phyloP scores from a whole-genome alignment of 2,329 filamentous ascomycete species.

The Sporothrix pseudoabietina region DNA sequence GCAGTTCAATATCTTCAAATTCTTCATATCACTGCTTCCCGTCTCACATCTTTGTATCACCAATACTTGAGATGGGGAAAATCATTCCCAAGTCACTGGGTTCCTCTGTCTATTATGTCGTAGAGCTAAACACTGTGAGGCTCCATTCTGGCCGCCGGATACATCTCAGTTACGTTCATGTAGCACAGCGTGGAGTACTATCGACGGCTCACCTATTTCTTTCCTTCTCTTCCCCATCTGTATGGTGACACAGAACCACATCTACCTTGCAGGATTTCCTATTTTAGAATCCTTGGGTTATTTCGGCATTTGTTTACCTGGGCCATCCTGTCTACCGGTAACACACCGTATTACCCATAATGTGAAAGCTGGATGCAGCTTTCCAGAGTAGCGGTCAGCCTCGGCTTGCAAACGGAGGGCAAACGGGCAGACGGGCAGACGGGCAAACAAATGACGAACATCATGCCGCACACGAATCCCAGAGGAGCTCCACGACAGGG shows the following conservation, averaged over 20 bases:
- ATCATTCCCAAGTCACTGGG: no score
- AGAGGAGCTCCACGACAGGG: background rate
- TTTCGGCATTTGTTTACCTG: background rate
- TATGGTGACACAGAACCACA: background rate
- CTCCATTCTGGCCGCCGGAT: background rate
- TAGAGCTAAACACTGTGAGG: background rate
- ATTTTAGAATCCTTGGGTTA: background rate
- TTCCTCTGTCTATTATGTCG: background rate
- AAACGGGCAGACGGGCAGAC: background rate
- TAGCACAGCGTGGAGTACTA: background rate
- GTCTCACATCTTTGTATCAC: background rate
- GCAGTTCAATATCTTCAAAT: background rate
- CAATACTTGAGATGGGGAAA: background rate
- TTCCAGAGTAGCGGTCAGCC: slow-evolving; percentile 16
- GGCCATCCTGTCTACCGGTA: background rate
- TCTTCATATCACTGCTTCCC: background rate
- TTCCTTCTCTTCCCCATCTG: background rate
- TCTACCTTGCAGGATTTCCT: background rate
- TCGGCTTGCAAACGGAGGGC: background rate
- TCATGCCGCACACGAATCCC: background rate
- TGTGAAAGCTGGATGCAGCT: background rate
- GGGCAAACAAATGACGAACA: background rate
- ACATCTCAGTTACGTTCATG: background rate
- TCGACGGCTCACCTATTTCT: background rate
- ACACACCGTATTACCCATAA: background rate